Evolutionary conservation across 2,329 filamentous ascomycete species (phyloP), one percentile per base, ranked within the genome.

Genomic region (Didymellaceae sp.): DNA sequence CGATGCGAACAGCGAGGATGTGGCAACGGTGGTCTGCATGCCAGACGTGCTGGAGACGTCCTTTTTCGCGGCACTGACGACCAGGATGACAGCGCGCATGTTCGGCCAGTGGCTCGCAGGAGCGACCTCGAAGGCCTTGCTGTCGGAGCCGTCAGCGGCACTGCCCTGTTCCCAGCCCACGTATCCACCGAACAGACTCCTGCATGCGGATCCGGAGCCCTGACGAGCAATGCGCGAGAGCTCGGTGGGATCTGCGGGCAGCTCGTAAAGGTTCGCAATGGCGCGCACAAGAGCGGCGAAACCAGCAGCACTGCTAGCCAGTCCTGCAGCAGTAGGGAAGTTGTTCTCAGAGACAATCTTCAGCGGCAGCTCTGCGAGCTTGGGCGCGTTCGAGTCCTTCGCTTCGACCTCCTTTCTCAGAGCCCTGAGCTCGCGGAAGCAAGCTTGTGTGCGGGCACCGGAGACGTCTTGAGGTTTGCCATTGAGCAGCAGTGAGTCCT

Each of bases 301-400:
- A 18, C 84, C 85, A n/a, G 84, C 84, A n/a, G 84, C 84, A 17
- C 79, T 80, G 60, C 79, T 81, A 31, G 84, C 84, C 21, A 99
- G 86, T 6, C 94, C 94, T 4, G 94, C 94, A 20, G 94, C 94
- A 2, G 94, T 99, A 57, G 94, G 94, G 82, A 99, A 99, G 82
- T 99, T 99, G 83, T 99, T 99, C 79, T 94, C 89, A 49, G 90
- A 94, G 48, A 97, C 91, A 60, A 99, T 87, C 64, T 87, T 89
- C 55, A 99, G 85, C 25, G 89, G 86, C 66, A 89, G 80, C 42
- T 80, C 72, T 9, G 91, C 89, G 49, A 99, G 85, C 74, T 89
- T 90, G 33, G 93, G 91, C n/a, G 96, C 82, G 17, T 85, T 86
- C 0, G 86, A 64, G 71, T 96, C 80, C 54, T 81, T 75, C 26